These are phyloP conservation scores for Fusarium verrucosum DNA, from an alignment of 2,329 filamentous ascomycete species.

Conservation along the genomic window DNA sequence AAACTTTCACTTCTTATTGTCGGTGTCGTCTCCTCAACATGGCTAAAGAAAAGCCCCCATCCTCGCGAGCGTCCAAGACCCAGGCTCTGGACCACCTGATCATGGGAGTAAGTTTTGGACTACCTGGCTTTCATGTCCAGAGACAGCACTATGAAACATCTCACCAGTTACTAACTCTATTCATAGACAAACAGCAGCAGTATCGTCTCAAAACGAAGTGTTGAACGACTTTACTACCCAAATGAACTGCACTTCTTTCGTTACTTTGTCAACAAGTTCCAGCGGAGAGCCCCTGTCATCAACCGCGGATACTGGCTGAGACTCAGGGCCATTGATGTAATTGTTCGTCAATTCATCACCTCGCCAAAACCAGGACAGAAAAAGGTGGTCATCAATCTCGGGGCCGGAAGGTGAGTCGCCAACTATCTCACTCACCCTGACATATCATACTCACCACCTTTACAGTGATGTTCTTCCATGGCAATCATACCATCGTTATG, in stretches of 20 bases:
- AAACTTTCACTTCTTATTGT: neutral
- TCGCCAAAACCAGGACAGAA: slow-evolving; percentile 57
- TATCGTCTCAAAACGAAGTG: slow-evolving; percentile 90
- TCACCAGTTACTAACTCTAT: slow-evolving; percentile 1
- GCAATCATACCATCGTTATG: slow-evolving; percentile 77
- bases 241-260: slow-evolving; percentile 84
- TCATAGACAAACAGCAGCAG: slow-evolving; percentile 85
- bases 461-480: slow-evolving; percentile 85
- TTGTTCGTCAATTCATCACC: slow-evolving; percentile 77
- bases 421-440: neutral
- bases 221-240: slow-evolving; percentile 86
- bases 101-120: slow-evolving; percentile 63
- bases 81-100: slow-evolving; percentile 60
- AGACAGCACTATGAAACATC: neutral
- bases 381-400: slow-evolving; percentile 84
- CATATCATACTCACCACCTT: slow-evolving; percentile 4
- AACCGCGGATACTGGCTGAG: slow-evolving; percentile 90
- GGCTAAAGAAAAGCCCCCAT: slow-evolving; percentile 19
- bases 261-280: slow-evolving; percentile 85
- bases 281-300: slow-evolving; percentile 85
- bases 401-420: slow-evolving; percentile 83
- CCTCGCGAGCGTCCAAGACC: slow-evolving; percentile 37
- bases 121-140: neutral
- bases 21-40: slow-evolving; percentile 7
- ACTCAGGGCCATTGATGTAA: slow-evolving; percentile 81